Evolutionary conservation across 2,329 filamentous ascomycete genomes (phyloP).

Genomic region (Orbilia oligospora): DNA sequence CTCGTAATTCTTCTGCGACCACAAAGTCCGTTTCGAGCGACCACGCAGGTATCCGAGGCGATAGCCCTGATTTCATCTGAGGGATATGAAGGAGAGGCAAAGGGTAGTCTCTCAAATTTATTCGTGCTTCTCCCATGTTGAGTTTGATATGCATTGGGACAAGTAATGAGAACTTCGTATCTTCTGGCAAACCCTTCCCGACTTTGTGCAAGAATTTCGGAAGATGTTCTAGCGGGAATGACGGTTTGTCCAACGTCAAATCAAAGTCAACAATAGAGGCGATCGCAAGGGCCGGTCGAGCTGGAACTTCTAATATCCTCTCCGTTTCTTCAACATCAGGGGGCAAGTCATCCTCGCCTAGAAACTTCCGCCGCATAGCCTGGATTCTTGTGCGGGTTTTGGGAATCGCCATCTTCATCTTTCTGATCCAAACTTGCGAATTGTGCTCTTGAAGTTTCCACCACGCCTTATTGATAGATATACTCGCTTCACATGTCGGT

Average conservation of each 20-base stretch:
- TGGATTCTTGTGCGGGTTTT: conserved; percentile 79
- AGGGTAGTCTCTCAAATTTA: conserved; percentile 93
- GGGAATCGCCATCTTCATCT: conserved; percentile 72
- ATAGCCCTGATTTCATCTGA: conserved; percentile 82
- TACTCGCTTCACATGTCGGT: conserved; percentile 79
- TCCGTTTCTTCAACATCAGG: conserved; percentile 87
- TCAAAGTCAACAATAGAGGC: conserved; percentile 86
- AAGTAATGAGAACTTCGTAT: conserved; percentile 90
- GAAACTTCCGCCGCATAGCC: conserved; percentile 84
- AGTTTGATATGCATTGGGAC: conserved; percentile 91
- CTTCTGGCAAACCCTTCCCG: conserved; percentile 94
- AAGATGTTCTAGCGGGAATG: conserved; percentile 85
- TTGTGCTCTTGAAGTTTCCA: conserved; percentile 83
- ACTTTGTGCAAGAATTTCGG: conserved; percentile 87
- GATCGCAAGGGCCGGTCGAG: conserved; percentile 85
- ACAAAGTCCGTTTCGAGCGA: conserved; percentile 92
- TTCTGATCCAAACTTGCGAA: conserved; percentile 89
- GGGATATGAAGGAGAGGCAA: conserved; percentile 92
- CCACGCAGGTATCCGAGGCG: conserved; percentile 82
- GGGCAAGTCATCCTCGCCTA: conserved; percentile 83
- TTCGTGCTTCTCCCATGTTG: conserved; percentile 88
- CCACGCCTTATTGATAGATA: conserved; percentile 82
- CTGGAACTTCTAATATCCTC: conserved; percentile 85
- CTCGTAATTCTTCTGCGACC: conserved; percentile 91
- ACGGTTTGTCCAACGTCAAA: conserved; percentile 89